Conservation (phyloP, 1,284 basidiomycete genomes). For the Rhodotorula sp. region DNA sequence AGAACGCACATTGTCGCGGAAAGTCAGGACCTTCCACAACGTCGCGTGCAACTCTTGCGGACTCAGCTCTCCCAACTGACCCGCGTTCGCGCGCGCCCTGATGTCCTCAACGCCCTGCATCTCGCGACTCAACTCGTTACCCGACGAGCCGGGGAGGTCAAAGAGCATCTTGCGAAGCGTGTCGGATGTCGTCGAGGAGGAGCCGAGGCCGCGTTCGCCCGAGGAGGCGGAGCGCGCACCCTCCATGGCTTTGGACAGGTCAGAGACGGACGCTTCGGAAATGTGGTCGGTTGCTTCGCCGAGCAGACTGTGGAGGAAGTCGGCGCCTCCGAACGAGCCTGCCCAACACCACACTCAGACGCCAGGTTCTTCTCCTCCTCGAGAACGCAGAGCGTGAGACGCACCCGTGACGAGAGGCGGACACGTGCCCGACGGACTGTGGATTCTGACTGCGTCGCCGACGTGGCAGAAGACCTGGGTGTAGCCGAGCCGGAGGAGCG, state of each 20-base stretch:
- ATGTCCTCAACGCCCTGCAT: conserved; percentile 73
- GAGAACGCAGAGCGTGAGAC: too few species aligned
- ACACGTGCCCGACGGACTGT: conserved; percentile 73
- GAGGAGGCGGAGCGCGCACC: conserved; percentile 44
- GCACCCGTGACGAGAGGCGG: conserved; percentile 84
- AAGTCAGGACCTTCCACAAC: conserved; percentile 81
- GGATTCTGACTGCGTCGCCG: conserved; percentile 73
- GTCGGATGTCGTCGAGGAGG: conserved; percentile 22
- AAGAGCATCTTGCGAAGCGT: conserved; percentile 44
- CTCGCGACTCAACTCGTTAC: conserved; percentile 62
- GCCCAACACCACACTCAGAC: background rate
- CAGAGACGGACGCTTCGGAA: conserved; percentile 77
- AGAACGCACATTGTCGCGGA: conserved; percentile 66
- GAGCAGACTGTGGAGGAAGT: conserved; percentile 61
- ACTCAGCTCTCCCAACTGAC: conserved; percentile 64
- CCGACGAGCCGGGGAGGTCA: conserved; percentile 57
- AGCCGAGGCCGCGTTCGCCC: conserved; percentile 26
- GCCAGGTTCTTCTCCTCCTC: background rate
- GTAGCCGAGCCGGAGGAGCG: conserved; percentile 38
- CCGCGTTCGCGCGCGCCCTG: conserved; percentile 61
- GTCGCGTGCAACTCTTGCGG: conserved; percentile 82
- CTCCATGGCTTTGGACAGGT: conserved; percentile 76
- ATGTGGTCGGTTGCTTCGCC: conserved; percentile 46
- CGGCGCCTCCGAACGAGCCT: conserved; percentile 68
- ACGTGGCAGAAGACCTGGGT: conserved; percentile 82